A percentile compares a stretch with the other conserved stretches of the same genome.
These are phyloP conservation scores for Cutaneotrichosporon sp. DNA, from an alignment of 1,284 basidiomycete species.

Conservation along the genomic window DNA sequence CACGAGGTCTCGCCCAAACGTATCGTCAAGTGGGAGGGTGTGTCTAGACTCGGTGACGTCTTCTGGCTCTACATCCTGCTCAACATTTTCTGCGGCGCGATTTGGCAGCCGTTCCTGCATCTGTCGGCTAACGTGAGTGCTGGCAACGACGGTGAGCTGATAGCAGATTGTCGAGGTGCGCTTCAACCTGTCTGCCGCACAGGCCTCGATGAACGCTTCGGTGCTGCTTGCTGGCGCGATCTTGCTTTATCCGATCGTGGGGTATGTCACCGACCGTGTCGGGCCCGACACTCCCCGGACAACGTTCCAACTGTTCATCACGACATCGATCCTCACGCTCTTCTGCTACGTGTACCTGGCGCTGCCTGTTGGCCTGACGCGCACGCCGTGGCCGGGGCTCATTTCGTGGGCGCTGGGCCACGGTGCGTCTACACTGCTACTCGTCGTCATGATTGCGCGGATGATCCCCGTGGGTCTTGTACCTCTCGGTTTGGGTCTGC, in stretches of 20 bases:
- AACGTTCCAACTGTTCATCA: conserved; percentile 57
- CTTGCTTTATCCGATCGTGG: conserved; percentile 66
- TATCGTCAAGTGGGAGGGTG: conserved; percentile 24
- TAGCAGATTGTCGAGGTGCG: conserved; percentile 55
- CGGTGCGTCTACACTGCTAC: conserved; percentile 64
- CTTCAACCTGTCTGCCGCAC: conserved; percentile 58
- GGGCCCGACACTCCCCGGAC: conserved; percentile 20
- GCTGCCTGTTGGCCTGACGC: conserved; percentile 57
- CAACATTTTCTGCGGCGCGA: conserved; percentile 67
- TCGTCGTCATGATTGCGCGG: conserved; percentile 68
- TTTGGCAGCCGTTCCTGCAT: conserved; percentile 73
- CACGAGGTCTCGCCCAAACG: conserved; percentile 32
- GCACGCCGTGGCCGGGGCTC: conserved; percentile 60
- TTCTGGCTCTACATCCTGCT: conserved; percentile 64
- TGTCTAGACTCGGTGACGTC: conserved; percentile 59
- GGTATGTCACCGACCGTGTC: conserved; percentile 53
- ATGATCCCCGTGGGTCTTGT: conserved; percentile 66
- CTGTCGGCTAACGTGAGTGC: conserved; percentile 61
- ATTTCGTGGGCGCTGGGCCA: conserved; percentile 61
- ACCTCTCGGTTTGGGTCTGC: conserved; percentile 69
- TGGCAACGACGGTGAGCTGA: neutral
- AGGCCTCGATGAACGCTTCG: conserved; percentile 62
- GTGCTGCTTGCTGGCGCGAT: conserved; percentile 69
- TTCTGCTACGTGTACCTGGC: conserved; percentile 62
- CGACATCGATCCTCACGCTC: conserved; percentile 62